Base-by-base conservation (phyloP, 805 yeast species). In the Clavispora asparagi region DNA sequence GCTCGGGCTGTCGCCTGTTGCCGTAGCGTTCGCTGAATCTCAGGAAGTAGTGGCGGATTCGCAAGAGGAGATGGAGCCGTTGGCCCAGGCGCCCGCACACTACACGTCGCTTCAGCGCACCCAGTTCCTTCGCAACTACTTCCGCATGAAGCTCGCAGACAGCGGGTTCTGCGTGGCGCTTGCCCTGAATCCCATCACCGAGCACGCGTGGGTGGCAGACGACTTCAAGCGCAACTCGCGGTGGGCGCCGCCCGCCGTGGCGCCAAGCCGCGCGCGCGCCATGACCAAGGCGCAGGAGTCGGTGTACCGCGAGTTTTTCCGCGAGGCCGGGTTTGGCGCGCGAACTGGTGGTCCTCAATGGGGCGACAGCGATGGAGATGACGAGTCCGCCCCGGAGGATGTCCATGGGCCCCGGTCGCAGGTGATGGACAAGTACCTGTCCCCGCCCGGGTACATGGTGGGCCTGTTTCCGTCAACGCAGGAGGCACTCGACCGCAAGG, bases 361-460 rank as follows among this genome's bases (percentile, higher is more conserved):
- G 58, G 47, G 47, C 25, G 43, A 46, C 30, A 13, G 31, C 19
- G 40, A 42, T 10, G 19, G 7, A 11, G 25, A 16, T 4, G 43
- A 23, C 10, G 38, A 13, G 23, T 19, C 23, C 7, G 36, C 7
- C 29, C 17, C 42, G 10, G 17, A 23, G 8, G 47, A 39, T 11
- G n/a, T 28, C 11, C 13, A 33, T 7, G 32, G 14, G 14, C 30
- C 28, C 7, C 32, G 32, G 31, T 62, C 53, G 16, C 74, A 69
- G 52, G 51, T 67, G 8, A 66, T 59, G 54, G 72, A 68, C 49
- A 64, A 64, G 48, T 62, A 66, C 41, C 67, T 67, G 44, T 62
- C 68, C 6, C 74, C 74, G 2, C 72, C 73, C 2, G 73, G 73
- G 14, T 69, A 64, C 48, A 68, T 68, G 71, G 51, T 53, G 16